Conservation (phyloP, 139 green algal species). For the Asterochloris sp. region DNA sequence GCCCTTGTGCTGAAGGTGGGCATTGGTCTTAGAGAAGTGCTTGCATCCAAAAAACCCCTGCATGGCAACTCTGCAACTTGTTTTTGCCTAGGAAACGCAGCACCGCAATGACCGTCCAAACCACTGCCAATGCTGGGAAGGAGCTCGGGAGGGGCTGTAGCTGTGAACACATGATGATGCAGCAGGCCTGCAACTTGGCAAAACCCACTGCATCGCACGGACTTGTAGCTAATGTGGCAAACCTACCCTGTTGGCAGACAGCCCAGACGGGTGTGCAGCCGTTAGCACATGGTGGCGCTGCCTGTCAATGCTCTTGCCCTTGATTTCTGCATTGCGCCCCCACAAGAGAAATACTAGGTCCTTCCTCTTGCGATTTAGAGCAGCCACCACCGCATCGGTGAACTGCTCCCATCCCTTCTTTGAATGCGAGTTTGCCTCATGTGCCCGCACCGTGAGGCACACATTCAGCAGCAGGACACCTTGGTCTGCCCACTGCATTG, state of each 20-base stretch:
- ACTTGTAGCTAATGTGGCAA: neutral
- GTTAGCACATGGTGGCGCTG: constrained; percentile 69
- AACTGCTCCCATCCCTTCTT: constrained; percentile 89
- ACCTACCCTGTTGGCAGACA: constrained; percentile 53
- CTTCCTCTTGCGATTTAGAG: constrained; percentile 52
- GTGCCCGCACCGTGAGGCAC: constrained; percentile 82
- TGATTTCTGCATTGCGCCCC: constrained; percentile 72
- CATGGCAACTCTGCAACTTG: neutral
- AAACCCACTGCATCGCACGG: neutral
- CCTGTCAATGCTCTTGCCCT: constrained; percentile 51
- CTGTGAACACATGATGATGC: neutral
- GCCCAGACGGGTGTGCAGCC: constrained; percentile 62
- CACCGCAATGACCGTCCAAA: neutral
- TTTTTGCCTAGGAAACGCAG: neutral
- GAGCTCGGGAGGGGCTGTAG: neutral
- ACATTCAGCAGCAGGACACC: constrained; percentile 96
- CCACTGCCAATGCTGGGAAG: neutral
- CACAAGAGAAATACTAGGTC: constrained; percentile 91
- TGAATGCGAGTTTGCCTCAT: constrained; percentile 78
- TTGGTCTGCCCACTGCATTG: constrained; percentile 41
- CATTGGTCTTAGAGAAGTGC: constrained; percentile 83
- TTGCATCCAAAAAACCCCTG: constrained; percentile 87
- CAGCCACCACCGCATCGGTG: constrained; percentile 79
- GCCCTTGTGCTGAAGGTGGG: constrained; percentile 54
- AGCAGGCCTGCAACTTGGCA: neutral